Evolutionary conservation across 2,329 filamentous ascomycete species (phyloP).

Genomic region (Diaporthe eres): DNA sequence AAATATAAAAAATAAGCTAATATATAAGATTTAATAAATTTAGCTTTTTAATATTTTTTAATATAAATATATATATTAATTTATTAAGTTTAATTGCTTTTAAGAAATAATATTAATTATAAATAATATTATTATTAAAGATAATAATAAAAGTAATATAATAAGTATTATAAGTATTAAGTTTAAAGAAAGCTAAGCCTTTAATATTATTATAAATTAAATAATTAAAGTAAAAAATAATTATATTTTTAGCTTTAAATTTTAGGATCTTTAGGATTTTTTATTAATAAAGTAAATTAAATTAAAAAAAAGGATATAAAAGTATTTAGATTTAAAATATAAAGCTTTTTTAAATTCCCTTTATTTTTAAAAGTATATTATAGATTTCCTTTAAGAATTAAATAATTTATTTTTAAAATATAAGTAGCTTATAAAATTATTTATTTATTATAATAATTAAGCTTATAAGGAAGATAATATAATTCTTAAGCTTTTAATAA

Average conservation of each 20-base stretch:
- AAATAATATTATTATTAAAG: too few relatives aligned
- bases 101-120: too few relatives aligned
- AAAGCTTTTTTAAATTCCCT: neutral
- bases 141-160: too few relatives aligned
- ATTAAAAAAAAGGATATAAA: neutral
- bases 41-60: too few relatives aligned
- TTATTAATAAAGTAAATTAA: neutral
- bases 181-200: too few relatives aligned
- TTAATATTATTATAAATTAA: too few relatives aligned
- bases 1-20: neutral
- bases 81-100: too few relatives aligned
- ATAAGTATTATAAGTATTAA: too few relatives aligned
- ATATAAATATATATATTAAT: too few relatives aligned
- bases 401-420: neutral
- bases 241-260: neutral
- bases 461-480: neutral
- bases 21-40: neutral
- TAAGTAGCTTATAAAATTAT: neutral
- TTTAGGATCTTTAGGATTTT: neutral
- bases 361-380: neutral
- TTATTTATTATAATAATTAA: neutral
- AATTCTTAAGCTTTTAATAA: neutral
- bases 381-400: neutral
- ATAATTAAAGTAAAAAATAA: neutral
- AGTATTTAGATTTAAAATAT: neutral